Evolutionary conservation across 2,329 filamentous ascomycete species (phyloP).

Genomic region (Aspergillus sp.): DNA sequence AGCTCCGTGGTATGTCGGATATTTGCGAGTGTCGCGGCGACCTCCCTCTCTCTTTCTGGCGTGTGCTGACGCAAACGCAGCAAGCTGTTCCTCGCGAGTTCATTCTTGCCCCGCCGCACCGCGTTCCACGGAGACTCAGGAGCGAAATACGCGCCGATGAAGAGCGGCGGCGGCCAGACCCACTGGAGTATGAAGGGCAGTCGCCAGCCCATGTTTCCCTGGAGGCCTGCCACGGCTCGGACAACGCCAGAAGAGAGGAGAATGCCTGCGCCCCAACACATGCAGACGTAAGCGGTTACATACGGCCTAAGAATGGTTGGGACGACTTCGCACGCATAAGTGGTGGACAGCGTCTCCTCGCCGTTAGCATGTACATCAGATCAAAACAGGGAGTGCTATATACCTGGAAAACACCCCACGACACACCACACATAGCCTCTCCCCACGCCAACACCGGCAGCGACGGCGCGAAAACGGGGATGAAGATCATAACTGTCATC

Average conservation of each 20-base stretch:
- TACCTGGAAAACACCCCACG: conserved; percentile 9
- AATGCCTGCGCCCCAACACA: conserved; percentile 20
- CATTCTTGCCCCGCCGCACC: conserved; percentile 4
- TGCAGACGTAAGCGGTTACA: conserved; percentile 17
- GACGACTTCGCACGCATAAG: conserved; percentile 22
- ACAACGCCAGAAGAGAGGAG: conserved; percentile 18
- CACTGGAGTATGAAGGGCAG: conserved; percentile 11
- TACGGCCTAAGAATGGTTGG: conserved; percentile 22
- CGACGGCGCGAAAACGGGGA: conserved; percentile 8
- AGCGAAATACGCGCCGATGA: conserved; percentile 19
- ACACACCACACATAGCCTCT: conserved; percentile 5
- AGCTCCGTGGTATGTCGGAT: conserved; percentile 78
- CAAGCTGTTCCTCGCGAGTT: conserved; percentile 1
- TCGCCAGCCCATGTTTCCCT: conserved; percentile 11
- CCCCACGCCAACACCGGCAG: conserved; percentile 3
- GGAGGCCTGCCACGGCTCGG: conserved; percentile 9
- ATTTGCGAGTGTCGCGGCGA: conserved; percentile 66
- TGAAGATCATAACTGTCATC: conserved; percentile 9
- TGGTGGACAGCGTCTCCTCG: conserved; percentile 5
- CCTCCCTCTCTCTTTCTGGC: conserved; percentile 2
- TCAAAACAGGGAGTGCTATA: not conserved
- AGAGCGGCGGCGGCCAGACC: conserved; percentile 13
- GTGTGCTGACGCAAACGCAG: conserved; percentile 3
- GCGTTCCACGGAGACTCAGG: conserved; percentile 27
- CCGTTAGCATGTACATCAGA: not conserved